Evolutionary conservation across 495 filamentous ascomycete species (phyloP).

Genomic region (Parmelia sp.): DNA sequence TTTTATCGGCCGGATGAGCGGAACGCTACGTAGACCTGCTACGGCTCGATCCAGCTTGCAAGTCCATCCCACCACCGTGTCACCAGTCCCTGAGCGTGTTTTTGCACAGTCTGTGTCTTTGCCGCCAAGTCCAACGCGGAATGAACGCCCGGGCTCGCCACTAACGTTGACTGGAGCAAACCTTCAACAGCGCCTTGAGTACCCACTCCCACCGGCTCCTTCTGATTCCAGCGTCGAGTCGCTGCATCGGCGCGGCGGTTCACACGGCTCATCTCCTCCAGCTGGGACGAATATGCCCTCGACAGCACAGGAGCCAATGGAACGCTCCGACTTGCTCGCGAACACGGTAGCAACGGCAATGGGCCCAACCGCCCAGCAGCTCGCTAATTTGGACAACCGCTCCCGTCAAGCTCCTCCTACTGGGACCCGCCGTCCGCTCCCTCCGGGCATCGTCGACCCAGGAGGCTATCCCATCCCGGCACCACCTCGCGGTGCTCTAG

Average conservation of each 20-base stretch:
- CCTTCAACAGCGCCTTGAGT: constrained; percentile 25
- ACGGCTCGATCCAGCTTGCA: constrained; percentile 4
- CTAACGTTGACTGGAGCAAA: constrained; percentile 26
- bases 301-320: constrained; percentile 12
- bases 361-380: constrained; percentile 28
- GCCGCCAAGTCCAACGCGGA: constrained; percentile 23
- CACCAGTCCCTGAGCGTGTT: constrained; percentile 7
- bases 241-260: constrained; percentile 6
- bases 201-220: constrained; percentile 25
- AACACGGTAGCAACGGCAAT: constrained; percentile 1
- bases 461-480: constrained; percentile 19
- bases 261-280: background rate
- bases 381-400: constrained; percentile 27
- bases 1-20: constrained; percentile 21
- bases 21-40: constrained; percentile 18
- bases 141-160: constrained; percentile 17
- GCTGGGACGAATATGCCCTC: constrained; percentile 8
- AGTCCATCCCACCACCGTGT: constrained; percentile 14
- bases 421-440: constrained; percentile 7
- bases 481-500: constrained; percentile 26
- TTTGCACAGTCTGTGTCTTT: constrained; percentile 20
- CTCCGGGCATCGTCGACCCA: constrained; percentile 15
- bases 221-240: constrained; percentile 18
- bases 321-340: background rate
- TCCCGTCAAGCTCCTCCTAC: constrained; percentile 21